Conservation (phyloP, 78 protist genomes). For the Pigoraptor vietnamica region DNA sequence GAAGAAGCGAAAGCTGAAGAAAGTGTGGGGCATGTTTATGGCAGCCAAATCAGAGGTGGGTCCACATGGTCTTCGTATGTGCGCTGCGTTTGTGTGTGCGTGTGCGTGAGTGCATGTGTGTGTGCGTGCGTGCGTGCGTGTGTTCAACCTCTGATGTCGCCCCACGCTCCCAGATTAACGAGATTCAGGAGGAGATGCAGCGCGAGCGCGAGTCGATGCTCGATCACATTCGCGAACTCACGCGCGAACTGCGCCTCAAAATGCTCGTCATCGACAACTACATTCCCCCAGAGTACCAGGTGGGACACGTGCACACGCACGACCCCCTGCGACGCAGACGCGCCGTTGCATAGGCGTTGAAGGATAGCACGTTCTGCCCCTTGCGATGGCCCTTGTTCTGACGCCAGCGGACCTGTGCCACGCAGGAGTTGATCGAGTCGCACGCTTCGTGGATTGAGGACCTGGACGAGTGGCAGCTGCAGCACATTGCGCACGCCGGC, state of each 20-base stretch:
- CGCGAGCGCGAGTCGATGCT: background rate
- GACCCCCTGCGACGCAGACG: no score
- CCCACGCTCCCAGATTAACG: background rate
- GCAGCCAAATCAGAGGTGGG: background rate
- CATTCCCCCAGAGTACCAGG: background rate
- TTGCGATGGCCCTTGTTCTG: no score
- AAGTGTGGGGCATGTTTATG: background rate
- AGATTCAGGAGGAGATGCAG: slow-evolving; percentile 4
- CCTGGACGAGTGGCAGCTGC: background rate
- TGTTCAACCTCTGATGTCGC: background rate
- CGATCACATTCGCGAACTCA: background rate
- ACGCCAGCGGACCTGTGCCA: no score
- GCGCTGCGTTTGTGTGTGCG: background rate
- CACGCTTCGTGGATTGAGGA: background rate
- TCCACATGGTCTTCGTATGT: no score
- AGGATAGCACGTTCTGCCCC: background rate
- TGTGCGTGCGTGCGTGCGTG: no score
- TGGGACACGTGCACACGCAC: no score
- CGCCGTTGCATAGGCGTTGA: background rate
- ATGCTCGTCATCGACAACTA: background rate
- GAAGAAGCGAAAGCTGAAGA: background rate
- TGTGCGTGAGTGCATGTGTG: background rate
- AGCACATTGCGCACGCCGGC: slow-evolving; percentile 4
- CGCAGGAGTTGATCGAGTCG: background rate
- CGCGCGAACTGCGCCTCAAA: background rate